Conservation (phyloP, 495 filamentous ascomycete species). For the Penicillium soppii region DNA sequence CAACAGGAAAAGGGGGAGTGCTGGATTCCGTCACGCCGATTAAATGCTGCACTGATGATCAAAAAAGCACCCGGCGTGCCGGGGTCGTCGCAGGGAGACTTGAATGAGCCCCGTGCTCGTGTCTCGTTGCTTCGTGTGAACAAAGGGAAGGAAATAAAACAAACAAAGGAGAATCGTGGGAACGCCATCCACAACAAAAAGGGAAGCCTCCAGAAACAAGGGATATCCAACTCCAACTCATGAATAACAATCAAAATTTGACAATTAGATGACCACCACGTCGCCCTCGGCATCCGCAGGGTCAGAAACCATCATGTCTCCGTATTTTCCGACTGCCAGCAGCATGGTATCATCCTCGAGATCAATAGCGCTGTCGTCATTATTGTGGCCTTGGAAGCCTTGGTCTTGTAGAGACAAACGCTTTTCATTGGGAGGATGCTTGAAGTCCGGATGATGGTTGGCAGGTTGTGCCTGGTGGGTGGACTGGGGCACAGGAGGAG, state of each 20-base stretch:
- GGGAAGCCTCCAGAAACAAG: conserved; percentile 16
- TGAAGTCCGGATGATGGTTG: conserved; percentile 17
- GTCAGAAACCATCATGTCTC: conserved; percentile 49
- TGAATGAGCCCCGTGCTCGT: conserved; percentile 24
- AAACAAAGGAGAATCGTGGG: conserved; percentile 18
- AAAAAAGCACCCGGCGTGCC: conserved; percentile 8
- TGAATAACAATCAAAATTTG: conserved; percentile 18
- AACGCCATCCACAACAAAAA: conserved; percentile 20
- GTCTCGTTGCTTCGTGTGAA: conserved; percentile 31
- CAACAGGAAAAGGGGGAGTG: conserved; percentile 12
- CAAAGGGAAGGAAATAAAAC: conserved; percentile 3
- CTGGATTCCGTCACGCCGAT: conserved; percentile 23
- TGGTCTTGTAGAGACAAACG: conserved; percentile 28
- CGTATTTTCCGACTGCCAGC: conserved; percentile 50
- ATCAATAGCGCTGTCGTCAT: conserved; percentile 50
- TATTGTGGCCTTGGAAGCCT: conserved; percentile 37
- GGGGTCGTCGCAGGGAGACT: conserved; percentile 10
- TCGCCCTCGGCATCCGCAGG: conserved; percentile 51
- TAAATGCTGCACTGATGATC: conserved; percentile 28
- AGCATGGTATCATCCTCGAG: conserved; percentile 48
- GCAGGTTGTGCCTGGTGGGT: conserved; percentile 13
- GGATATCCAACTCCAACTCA: conserved; percentile 24
- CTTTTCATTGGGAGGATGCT: conserved; percentile 19
- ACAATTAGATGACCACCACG: conserved; percentile 44
- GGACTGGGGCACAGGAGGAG: conserved; percentile 5